phyloP scores from a whole-genome alignment of 352 stramenopile genomes.

The Pilasporangium apinafurcum region DNA sequence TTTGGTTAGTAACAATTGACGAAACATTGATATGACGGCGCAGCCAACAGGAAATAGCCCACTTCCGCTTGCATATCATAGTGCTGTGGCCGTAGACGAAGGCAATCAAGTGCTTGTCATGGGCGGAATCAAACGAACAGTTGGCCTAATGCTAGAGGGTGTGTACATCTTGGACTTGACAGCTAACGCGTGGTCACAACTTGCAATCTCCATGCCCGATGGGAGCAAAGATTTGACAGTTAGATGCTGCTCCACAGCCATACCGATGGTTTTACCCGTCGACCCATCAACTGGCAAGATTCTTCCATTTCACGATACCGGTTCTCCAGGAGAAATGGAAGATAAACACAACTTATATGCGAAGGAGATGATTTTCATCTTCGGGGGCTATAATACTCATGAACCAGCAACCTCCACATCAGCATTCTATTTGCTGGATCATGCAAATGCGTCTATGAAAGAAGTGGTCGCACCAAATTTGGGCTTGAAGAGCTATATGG shows the following conservation, averaged over 20 bases:
- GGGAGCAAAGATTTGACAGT: conserved; percentile 8
- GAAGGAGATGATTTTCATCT: conserved; percentile 33
- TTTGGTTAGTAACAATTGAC: too few species aligned
- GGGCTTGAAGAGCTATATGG: conserved; percentile 32
- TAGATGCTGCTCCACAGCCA: conserved; percentile 21
- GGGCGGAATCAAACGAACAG: conserved; percentile 21
- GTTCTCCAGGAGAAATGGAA: conserved; percentile 5
- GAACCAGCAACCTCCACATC: conserved; percentile 11
- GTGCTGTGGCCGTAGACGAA: conserved; percentile 24
- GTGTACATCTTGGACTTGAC: conserved; percentile 48
- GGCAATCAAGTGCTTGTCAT: conserved; percentile 37
- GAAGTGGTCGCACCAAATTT: conserved; percentile 24
- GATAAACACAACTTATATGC: neutral
- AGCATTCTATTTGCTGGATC: conserved; percentile 38
- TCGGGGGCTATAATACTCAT: conserved; percentile 41
- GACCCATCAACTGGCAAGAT: conserved; percentile 9
- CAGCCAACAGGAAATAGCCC: conserved; percentile 43
- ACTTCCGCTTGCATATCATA: conserved; percentile 43
- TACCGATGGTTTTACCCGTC: conserved; percentile 25
- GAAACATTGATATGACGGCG: too few species aligned
- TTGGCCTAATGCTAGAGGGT: conserved; percentile 16
- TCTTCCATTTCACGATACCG: conserved; percentile 11
- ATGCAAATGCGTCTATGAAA: conserved; percentile 11
- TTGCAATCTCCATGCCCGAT: conserved; percentile 7
- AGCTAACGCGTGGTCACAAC: conserved; percentile 32